These are phyloP conservation scores for Posidonia australis DNA, from an alignment of 106 monocot genomes.

Conservation along the genomic window DNA sequence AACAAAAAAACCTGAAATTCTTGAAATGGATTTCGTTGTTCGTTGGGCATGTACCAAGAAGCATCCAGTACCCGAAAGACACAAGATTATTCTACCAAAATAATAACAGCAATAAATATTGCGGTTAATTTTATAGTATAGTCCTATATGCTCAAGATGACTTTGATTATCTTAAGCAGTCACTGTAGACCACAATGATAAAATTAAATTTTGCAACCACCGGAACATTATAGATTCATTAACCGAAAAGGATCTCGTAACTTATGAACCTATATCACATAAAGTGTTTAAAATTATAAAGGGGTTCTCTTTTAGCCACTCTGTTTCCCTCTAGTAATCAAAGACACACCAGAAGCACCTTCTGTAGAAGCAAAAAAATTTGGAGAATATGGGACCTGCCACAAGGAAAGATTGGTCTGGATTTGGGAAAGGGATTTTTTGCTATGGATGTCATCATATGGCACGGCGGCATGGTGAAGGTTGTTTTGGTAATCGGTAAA, in stretches of 20 bases:
- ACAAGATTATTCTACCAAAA: neutral
- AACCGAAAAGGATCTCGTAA: neutral
- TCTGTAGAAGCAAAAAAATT: too few relatives aligned
- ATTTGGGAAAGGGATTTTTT: too few relatives aligned
- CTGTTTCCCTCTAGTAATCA: too few relatives aligned
- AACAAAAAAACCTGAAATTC: conserved; percentile 62
- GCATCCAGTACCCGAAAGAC: conserved; percentile 65
- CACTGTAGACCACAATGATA: neutral
- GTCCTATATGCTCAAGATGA: neutral
- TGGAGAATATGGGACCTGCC: too few relatives aligned
- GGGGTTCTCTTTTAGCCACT: too few relatives aligned
- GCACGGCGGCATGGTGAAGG: too few relatives aligned
- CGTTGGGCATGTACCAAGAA: conserved; percentile 89
- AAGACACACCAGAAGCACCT: too few relatives aligned
- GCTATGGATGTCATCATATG: too few relatives aligned
- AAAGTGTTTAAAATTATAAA: too few relatives aligned
- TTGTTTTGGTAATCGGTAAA: too few relatives aligned
- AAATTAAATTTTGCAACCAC: neutral
- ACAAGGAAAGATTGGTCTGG: too few relatives aligned
- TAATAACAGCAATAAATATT: too few relatives aligned
- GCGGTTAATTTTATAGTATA: neutral
- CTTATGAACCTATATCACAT: neutral
- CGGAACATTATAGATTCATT: neutral
- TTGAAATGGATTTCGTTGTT: conserved; percentile 74
- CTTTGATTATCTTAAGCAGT: neutral